Evolutionary conservation across 1,284 basidiomycete genomes (phyloP).

Genomic region (Butyriboletus appendiculatus): DNA sequence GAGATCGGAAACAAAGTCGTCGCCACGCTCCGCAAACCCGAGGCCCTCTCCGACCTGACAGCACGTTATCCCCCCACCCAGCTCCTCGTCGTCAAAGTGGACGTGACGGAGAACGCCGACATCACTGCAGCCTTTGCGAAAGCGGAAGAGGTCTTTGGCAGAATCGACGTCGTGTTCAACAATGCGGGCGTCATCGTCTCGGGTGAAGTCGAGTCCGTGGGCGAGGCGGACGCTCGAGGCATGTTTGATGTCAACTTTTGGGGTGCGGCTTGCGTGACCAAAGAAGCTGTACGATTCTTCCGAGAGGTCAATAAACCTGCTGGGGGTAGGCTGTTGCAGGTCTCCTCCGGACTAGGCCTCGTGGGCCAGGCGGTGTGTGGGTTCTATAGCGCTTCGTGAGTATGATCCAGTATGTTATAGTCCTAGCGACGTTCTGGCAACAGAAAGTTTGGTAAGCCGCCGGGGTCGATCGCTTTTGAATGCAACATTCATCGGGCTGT

Average conservation of each 20-base stretch:
- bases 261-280: constrained; percentile 33
- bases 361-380: constrained; percentile 4
- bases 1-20: constrained; percentile 36
- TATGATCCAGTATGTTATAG: too few relatives aligned
- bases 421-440: neutral
- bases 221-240: constrained; percentile 28
- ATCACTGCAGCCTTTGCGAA: constrained; percentile 37
- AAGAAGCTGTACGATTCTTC: constrained; percentile 37
- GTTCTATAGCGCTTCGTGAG: constrained; percentile 31
- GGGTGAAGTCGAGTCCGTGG: constrained; percentile 23
- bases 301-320: constrained; percentile 39
- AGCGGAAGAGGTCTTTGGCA: constrained; percentile 38
- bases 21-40: constrained; percentile 36
- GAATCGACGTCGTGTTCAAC: constrained; percentile 46
- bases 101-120: constrained; percentile 36
- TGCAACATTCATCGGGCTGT: neutral
- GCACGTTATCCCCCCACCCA: constrained; percentile 28
- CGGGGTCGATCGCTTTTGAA: neutral
- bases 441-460: constrained; percentile 27
- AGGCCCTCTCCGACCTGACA: constrained; percentile 30
- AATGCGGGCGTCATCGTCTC: constrained; percentile 19
- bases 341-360: constrained; percentile 29
- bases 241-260: constrained; percentile 41
- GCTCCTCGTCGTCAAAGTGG: constrained; percentile 41
- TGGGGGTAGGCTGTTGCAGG: constrained; percentile 38